A percentile compares a stretch with the other conserved stretches of the same genome.
These are phyloP conservation scores for Sphenostylis stenocarpa DNA, from an alignment of 306 rosid genomes.

Conservation along the genomic window DNA sequence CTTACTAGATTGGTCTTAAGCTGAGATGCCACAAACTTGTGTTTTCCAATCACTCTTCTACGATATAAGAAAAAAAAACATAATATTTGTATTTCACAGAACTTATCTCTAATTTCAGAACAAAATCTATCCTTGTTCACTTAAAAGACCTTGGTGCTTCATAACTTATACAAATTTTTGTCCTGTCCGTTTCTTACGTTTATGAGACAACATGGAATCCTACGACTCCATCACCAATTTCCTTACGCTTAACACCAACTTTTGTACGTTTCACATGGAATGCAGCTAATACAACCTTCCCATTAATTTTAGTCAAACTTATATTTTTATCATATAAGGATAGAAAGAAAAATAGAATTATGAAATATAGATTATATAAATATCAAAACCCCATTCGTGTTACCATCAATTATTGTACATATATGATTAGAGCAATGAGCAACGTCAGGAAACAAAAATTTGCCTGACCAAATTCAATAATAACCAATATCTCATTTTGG, in stretches of 20 bases:
- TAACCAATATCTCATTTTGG: background rate
- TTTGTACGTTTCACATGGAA: background rate
- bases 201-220: background rate
- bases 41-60: background rate
- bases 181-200: background rate
- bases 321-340: background rate
- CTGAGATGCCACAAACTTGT: background rate
- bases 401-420: background rate
- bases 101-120: no score
- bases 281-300: background rate
- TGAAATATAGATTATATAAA: background rate
- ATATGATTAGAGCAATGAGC: background rate
- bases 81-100: no score
- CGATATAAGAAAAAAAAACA: no score
- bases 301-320: background rate
- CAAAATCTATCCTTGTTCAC: no score
- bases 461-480: background rate
- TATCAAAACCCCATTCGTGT: background rate
- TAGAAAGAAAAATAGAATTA: background rate
- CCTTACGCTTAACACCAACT: background rate
- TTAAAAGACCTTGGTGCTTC: no score
- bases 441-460: background rate
- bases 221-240: background rate
- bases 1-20: background rate
- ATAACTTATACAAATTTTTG: no score